Conservation (phyloP, 768 basidiomycete genomes). For the Cyclocybe cylindracea region DNA sequence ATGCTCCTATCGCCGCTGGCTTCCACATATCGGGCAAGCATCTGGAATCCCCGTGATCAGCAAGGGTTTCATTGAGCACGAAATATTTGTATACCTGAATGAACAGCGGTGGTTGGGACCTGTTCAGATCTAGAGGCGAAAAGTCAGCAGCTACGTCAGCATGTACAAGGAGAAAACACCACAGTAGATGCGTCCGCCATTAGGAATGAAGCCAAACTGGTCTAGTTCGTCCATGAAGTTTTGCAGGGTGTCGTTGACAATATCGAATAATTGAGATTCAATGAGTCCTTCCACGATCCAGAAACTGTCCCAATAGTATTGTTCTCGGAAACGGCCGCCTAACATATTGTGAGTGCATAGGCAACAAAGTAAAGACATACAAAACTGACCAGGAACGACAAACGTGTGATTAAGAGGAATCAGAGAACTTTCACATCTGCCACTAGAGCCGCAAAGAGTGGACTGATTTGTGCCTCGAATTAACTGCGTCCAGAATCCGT, state of each 20-base stretch:
- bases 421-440: slow-evolving; percentile 75
- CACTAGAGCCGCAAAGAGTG: slow-evolving; percentile 57
- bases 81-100: slow-evolving; percentile 52
- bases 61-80: not conserved
- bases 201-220: slow-evolving; percentile 87
- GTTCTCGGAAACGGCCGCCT: slow-evolving; percentile 79
- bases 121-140: slow-evolving; percentile 61
- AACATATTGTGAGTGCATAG: not conserved
- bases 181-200: slow-evolving; percentile 93
- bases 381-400: slow-evolving; percentile 70
- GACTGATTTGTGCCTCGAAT: slow-evolving; percentile 74
- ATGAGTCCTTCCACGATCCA: slow-evolving; percentile 92
- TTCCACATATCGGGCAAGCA: slow-evolving; percentile 84
- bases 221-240: slow-evolving; percentile 97
- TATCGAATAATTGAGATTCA: slow-evolving; percentile 69
- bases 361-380: not conserved
- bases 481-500: slow-evolving; percentile 83
- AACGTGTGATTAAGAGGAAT: slow-evolving; percentile 93
- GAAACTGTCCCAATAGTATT: slow-evolving; percentile 74
- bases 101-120: slow-evolving; percentile 93
- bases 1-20: slow-evolving; percentile 74
- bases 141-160: not conserved
- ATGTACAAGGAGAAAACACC: slow-evolving; percentile 15
- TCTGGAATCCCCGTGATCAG: slow-evolving; percentile 42
- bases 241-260: slow-evolving; percentile 77